These are phyloP conservation scores for Hymenoscyphus repandus DNA, from an alignment of 2,329 filamentous ascomycete species.

Conservation along the genomic window DNA sequence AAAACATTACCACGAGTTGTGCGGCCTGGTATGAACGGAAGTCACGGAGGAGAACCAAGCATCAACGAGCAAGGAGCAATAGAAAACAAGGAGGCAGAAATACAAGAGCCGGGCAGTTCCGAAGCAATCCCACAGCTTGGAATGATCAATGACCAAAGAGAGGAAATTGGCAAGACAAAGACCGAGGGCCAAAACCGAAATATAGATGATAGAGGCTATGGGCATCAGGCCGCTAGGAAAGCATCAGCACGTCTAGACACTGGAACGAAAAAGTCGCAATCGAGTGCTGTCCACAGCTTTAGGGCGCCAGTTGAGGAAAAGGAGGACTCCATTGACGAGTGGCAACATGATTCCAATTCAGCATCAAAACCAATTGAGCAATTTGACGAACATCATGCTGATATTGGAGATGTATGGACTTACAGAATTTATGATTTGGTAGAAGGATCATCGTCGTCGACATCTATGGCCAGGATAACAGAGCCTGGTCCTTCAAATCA, in stretches of 20 bases:
- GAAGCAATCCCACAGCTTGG: conserved; percentile 13
- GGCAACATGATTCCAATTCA: background rate
- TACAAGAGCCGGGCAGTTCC: conserved; percentile 4
- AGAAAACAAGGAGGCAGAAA: conserved; percentile 10
- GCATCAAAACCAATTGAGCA: background rate
- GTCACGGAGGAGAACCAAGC: background rate
- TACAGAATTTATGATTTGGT: conserved; percentile 3
- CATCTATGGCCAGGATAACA: no score
- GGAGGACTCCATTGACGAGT: conserved; percentile 13
- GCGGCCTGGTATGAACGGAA: conserved; percentile 12
- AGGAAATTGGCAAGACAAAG: conserved; percentile 5
- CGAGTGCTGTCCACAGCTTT: background rate
- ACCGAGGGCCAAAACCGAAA: background rate
- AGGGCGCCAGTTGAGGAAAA: conserved; percentile 9
- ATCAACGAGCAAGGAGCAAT: background rate
- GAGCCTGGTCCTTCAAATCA: no score
- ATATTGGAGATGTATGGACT: background rate
- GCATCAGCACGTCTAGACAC: background rate
- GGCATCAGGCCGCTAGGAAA: background rate
- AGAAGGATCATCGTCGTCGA: conserved; percentile 7
- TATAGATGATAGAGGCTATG: background rate
- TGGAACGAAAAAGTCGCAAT: background rate
- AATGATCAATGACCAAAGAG: conserved; percentile 14
- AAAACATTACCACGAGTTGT: conserved; percentile 18
- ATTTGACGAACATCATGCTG: background rate